These are phyloP conservation scores for Aureobasidium sp. DNA, from an alignment of 2,329 filamentous ascomycete genomes.

Conservation along the genomic window DNA sequence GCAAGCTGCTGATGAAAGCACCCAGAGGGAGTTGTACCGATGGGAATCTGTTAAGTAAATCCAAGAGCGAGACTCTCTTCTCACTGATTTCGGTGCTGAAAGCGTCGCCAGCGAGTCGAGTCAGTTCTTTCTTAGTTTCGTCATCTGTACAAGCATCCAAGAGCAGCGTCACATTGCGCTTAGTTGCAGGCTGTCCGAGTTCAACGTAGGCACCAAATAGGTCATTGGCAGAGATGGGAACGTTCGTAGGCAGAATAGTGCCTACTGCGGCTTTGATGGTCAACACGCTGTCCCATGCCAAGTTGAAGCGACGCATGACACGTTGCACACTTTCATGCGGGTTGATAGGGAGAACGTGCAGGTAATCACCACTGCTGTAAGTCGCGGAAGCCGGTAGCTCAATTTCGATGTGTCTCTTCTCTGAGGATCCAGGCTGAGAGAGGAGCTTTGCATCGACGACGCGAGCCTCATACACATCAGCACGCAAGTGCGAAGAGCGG, in stretches of 20 bases:
- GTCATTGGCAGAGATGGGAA: conserved; percentile 54
- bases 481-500: conserved; percentile 52
- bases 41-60: conserved; percentile 60
- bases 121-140: conserved; percentile 44
- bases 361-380: conserved; percentile 69
- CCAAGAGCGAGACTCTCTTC: conserved; percentile 51
- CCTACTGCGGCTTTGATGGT: conserved; percentile 46
- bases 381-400: conserved; percentile 42
- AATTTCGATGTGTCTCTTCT: conserved; percentile 51
- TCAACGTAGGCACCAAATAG: conserved; percentile 67
- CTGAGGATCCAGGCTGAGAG: conserved; percentile 43
- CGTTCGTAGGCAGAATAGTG: conserved; percentile 58
- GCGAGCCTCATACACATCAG: conserved; percentile 56
- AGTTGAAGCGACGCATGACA: conserved; percentile 56
- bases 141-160: conserved; percentile 45
- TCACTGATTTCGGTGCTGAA: conserved; percentile 34
- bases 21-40: conserved; percentile 56
- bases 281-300: conserved; percentile 59
- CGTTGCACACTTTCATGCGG: conserved; percentile 54
- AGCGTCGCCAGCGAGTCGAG: conserved; percentile 38
- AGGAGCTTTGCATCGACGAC: conserved; percentile 50
- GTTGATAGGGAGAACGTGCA: conserved; percentile 60
- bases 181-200: conserved; percentile 64
- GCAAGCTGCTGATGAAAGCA: conserved; percentile 63
- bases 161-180: conserved; percentile 49